Base-by-base conservation (phyloP, 345 rosid species). In the Kernera saxatilis region DNA sequence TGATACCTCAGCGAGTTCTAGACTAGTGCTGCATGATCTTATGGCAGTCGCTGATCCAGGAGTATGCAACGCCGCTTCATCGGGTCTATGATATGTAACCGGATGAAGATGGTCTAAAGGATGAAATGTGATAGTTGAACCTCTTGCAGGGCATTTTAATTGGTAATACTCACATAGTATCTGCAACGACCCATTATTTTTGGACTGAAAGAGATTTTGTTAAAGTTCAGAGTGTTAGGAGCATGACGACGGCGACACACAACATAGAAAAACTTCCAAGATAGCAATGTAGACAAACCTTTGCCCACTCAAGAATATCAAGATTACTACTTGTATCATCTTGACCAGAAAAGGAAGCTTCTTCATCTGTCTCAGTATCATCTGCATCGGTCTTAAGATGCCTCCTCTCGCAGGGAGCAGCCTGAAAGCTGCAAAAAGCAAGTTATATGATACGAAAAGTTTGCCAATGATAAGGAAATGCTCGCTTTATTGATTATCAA, bases 41-140 rank as follows among this genome's bases (percentile, higher is more conserved):
- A 84, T 71, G 74, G 88, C 91, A 51, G 84, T 77, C 59, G 87
- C 77, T 67, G 97, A 80, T 44, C 92, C 97, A 27, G 84, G 78
- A 77, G 79, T 72, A 72, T 81, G 81, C 75, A 93, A 72, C 23
- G 75, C 82, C 19, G 79, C 79, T 66, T 83, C 85, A 77, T 83
- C 83, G 29, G 86, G 89, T 83, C 97, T 85, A 73, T 72, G 84
- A 82, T 86, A 93, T 78, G 82, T 87, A 76, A 93, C 39, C 19
- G 90, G 90, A 80, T 93, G 94, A 79, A 91, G 89, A 65, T 93
- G 96, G 75, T 91, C 94, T 77, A 93, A 62, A 19, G 98, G 97
- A 79, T 87, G 97, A 86, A 93, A 87, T 72, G 66, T 80, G 33
- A 93, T 72, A 27, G 81, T 80, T 39, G 89, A 83, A 64, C 98